Evolutionary conservation across 768 basidiomycete genomes (phyloP), one percentile per base, ranked within the genome.

Genomic region (Pleurotus tuber-regium): DNA sequence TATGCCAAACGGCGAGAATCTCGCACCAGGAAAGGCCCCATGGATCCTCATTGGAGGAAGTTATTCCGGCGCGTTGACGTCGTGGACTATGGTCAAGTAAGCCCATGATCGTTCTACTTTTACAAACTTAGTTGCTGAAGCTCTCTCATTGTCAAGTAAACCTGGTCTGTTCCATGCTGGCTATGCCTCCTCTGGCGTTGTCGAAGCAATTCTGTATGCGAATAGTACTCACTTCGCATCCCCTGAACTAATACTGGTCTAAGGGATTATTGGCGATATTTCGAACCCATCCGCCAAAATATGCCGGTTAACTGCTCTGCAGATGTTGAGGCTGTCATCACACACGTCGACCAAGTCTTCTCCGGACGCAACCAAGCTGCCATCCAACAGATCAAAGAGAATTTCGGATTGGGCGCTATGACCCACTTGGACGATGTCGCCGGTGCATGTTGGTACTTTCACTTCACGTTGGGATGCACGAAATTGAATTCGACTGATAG

Each of bases 261-360:
- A 57, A 78, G 78, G 12, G 73, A 85, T 61, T 85, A 80, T 60
- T 87, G 84, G 84, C 71, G 70, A 55, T 90, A 88, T 59, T 88
- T 86, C 63, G 86, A 87, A 53, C 86, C 86, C 10, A 79, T 86
- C 57, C 80, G 80, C 12, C 70, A 78, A 57, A 68, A 79, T 59
- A 88, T 87, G 84, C 82, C 86, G 2, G 43, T 59, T 55, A 89
- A 90, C 63, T 90, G 88, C 66, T 87, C 86, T 6, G 77, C 84
- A 0, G 88, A 90, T 59, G 75, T 88, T 25, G 69, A 86, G 62
- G 76, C 76, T 4, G 85, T 84, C 12, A 75, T 89, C 48, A 60
- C 75, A 4, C 75, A 86, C 57, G 67, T 89, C 31, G 87, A 89
- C 59, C 44, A 72, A 48, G 78, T 81, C 4, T 81, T 86, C 57